A percentile compares a stretch with the other conserved stretches of the same genome.
These are phyloP conservation scores for Alternaria burnsii DNA, from an alignment of 2,329 filamentous ascomycete species.

Conservation along the genomic window DNA sequence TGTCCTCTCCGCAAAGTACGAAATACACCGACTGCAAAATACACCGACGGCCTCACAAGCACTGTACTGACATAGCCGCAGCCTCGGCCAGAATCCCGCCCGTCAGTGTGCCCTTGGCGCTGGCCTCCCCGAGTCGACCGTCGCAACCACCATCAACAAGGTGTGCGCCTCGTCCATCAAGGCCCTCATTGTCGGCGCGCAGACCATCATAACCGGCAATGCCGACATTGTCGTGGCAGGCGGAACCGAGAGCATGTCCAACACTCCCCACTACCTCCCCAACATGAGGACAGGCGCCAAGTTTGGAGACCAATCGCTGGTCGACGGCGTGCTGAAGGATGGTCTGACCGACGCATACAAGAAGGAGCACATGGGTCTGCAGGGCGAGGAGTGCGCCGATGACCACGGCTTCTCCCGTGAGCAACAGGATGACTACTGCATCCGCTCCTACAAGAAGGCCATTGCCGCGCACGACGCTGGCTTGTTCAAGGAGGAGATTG, in stretches of 20 bases:
- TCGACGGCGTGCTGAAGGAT: slow-evolving; percentile 93
- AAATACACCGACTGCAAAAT: not conserved
- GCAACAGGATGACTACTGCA: slow-evolving; percentile 94
- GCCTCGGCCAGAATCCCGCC: slow-evolving; percentile 94
- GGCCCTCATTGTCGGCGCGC: slow-evolving; percentile 90
- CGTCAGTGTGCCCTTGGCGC: slow-evolving; percentile 91
- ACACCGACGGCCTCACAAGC: not conserved
- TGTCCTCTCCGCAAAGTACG: slow-evolving; percentile 93
- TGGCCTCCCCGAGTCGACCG: slow-evolving; percentile 79
- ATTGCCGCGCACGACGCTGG: slow-evolving; percentile 84
- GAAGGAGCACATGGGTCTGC: slow-evolving; percentile 95
- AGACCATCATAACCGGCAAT: slow-evolving; percentile 97
- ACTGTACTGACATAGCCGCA: slow-evolving; percentile 51
- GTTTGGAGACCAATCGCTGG: slow-evolving; percentile 87
- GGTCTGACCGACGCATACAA: slow-evolving; percentile 94
- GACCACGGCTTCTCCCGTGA: slow-evolving; percentile 85
- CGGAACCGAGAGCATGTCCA: slow-evolving; percentile 98
- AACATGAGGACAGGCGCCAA: slow-evolving; percentile 87
- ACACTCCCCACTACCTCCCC: slow-evolving; percentile 93
- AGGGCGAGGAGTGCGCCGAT: slow-evolving; percentile 87
- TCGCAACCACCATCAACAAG: slow-evolving; percentile 97
- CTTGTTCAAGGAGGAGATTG: slow-evolving; percentile 85
- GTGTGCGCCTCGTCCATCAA: slow-evolving; percentile 97
- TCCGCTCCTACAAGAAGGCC: slow-evolving; percentile 92
- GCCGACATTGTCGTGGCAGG: slow-evolving; percentile 92